These are phyloP conservation scores for Penicillium brasilianum DNA, from an alignment of 2,329 filamentous ascomycete genomes.

Conservation along the genomic window DNA sequence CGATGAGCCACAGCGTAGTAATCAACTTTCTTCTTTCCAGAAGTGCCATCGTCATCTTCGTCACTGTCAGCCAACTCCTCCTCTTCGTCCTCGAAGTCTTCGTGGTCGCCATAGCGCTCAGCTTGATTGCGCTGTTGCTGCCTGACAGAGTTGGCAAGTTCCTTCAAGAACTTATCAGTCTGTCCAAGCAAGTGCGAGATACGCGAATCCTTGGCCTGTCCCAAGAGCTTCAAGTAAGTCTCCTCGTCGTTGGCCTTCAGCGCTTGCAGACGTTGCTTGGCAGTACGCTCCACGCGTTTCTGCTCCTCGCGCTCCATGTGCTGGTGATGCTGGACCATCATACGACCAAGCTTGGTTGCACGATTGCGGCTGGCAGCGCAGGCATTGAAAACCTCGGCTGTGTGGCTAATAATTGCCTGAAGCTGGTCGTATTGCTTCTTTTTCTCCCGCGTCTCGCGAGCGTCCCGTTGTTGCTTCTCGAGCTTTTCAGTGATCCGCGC, in stretches of 20 bases:
- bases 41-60: slow-evolving; percentile 67
- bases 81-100: slow-evolving; percentile 60
- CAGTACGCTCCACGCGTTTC: slow-evolving; percentile 95
- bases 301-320: slow-evolving; percentile 99
- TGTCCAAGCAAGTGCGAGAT: slow-evolving; percentile 96
- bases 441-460: slow-evolving; percentile 93
- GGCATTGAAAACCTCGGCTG: slow-evolving; percentile 73
- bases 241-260: slow-evolving; percentile 99
- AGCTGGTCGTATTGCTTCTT: slow-evolving; percentile 96
- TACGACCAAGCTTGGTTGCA: slow-evolving; percentile 81
- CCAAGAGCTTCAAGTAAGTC: slow-evolving; percentile 95
- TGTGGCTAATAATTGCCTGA: slow-evolving; percentile 81
- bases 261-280: slow-evolving; percentile 98
- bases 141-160: slow-evolving; percentile 93
- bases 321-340: slow-evolving; percentile 89
- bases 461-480: slow-evolving; percentile 97
- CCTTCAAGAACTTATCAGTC: slow-evolving; percentile 95
- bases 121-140: slow-evolving; percentile 85
- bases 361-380: slow-evolving; percentile 72
- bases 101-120: slow-evolving; percentile 75
- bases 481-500: slow-evolving; percentile 98
- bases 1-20: slow-evolving; percentile 99
- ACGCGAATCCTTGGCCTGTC: slow-evolving; percentile 98
- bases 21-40: slow-evolving; percentile 77
- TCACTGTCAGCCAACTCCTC: slow-evolving; percentile 71